Evolutionary conservation across 345 rosid species (phyloP).

Genomic region (Corchorus capsularis): DNA sequence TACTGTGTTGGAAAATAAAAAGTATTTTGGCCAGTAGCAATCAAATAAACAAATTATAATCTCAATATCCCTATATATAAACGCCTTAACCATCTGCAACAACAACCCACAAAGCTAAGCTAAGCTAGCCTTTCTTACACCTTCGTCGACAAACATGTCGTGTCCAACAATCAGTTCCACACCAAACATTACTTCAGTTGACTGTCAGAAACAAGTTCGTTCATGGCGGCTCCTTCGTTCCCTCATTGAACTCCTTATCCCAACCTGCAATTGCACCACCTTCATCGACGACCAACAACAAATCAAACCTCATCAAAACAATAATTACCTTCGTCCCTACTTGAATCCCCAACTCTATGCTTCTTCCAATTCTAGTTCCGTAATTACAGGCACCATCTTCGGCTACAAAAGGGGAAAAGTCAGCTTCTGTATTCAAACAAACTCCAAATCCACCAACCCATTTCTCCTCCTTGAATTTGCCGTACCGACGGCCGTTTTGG

Average conservation of each 20-base stretch:
- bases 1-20: not conserved
- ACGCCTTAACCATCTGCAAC: slow-evolving; percentile 16
- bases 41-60: not conserved
- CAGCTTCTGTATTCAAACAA: slow-evolving; percentile 60
- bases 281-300: slow-evolving; percentile 29
- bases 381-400: slow-evolving; percentile 62
- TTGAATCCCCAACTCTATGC: slow-evolving; percentile 14
- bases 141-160: slow-evolving; percentile 33
- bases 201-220: slow-evolving; percentile 79
- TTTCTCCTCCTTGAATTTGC: slow-evolving; percentile 59
- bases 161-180: slow-evolving; percentile 39
- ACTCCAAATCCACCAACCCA: slow-evolving; percentile 41
- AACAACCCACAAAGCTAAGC: slow-evolving; percentile 12
- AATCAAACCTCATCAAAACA: slow-evolving; percentile 25
- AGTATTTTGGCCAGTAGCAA: not conserved
- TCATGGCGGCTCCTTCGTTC: slow-evolving; percentile 74
- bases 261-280: slow-evolving; percentile 51
- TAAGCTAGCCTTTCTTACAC: slow-evolving; percentile 16
- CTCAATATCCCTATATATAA: slow-evolving; percentile 14
- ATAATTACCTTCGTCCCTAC: slow-evolving; percentile 20
- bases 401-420: slow-evolving; percentile 63
- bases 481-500: slow-evolving; percentile 51
- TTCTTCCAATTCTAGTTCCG: slow-evolving; percentile 26
- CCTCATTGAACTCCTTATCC: slow-evolving; percentile 56
- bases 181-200: slow-evolving; percentile 49